Conservation (phyloP, 176 grass and related monocot species). For the Luzula sylvatica region DNA sequence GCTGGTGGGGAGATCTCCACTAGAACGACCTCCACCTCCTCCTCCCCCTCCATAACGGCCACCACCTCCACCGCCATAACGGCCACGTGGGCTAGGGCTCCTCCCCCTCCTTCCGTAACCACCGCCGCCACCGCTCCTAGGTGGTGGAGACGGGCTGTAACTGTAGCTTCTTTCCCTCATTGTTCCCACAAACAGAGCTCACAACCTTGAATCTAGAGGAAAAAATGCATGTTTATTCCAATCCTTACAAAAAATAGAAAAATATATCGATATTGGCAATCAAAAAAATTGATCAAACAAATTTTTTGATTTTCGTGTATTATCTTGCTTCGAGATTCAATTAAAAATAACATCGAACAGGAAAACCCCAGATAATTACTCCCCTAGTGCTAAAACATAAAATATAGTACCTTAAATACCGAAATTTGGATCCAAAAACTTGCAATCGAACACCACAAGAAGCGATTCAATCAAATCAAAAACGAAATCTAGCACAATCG, state of each 20-base stretch:
- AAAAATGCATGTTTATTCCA: no score
- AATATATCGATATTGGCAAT: no score
- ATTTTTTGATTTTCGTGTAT: no score
- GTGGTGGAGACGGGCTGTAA: constrained; percentile 51
- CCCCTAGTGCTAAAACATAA: no score
- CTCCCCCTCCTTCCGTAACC: constrained; percentile 48
- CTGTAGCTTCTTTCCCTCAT: constrained; percentile 56
- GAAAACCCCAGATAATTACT: no score
- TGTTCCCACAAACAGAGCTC: constrained; percentile 1
- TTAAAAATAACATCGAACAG: no score
- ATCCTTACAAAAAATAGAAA: no score
- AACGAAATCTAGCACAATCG: background rate
- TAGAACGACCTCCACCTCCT: constrained; percentile 23
- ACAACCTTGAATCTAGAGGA: background rate
- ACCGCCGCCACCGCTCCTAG: constrained; percentile 17
- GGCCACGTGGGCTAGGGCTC: constrained; percentile 65
- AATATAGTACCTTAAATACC: background rate
- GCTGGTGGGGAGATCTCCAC: constrained; percentile 68
- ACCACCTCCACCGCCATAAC: constrained; percentile 21
- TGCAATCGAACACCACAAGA: background rate
- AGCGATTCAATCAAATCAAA: background rate
- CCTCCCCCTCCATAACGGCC: constrained; percentile 29
- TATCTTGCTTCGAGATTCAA: no score
- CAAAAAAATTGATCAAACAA: no score
- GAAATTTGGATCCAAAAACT: background rate